Percentiles rank a stretch among this genome's conserved stretches.
Evolutionary conservation across 2,329 filamentous ascomycete genomes (phyloP).

Genomic region (Cytospora schulzeri): DNA sequence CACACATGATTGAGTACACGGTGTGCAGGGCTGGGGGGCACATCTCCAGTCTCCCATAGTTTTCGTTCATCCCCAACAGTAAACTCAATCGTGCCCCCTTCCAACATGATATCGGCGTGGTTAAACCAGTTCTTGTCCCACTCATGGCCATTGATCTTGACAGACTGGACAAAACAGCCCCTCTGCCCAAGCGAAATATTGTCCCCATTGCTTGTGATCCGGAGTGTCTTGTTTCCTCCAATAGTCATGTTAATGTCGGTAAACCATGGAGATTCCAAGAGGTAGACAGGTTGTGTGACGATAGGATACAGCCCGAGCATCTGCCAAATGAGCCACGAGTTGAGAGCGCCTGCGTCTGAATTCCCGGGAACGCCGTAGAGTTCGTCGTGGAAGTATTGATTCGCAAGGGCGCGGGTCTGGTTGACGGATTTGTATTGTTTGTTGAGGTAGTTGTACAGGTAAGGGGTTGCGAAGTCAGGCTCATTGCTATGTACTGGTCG

Average conservation of each 20-base stretch:
- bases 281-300: constrained; percentile 68
- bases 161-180: constrained; percentile 54
- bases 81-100: constrained; percentile 52
- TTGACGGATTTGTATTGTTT: constrained; percentile 58
- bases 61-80: constrained; percentile 43
- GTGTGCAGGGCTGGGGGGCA: constrained; percentile 50
- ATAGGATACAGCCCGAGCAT: constrained; percentile 75
- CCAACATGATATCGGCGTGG: constrained; percentile 49
- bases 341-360: constrained; percentile 72
- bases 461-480: constrained; percentile 63
- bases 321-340: constrained; percentile 63
- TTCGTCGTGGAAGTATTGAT: constrained; percentile 61
- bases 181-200: constrained; percentile 33
- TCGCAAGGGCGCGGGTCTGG: constrained; percentile 66
- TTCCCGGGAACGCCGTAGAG: constrained; percentile 67
- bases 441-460: constrained; percentile 70
- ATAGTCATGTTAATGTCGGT: constrained; percentile 59
- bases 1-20: neutral
- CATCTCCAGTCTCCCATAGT: constrained; percentile 51
- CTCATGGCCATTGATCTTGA: constrained; percentile 53
- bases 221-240: constrained; percentile 46
- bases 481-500: constrained; percentile 56
- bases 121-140: constrained; percentile 60
- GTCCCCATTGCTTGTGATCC: constrained; percentile 49
- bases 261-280: constrained; percentile 71